Percentiles rank a stretch among this genome's conserved stretches.
phyloP scores from a whole-genome alignment of 2,329 filamentous ascomycete genomes.

The Botrytis elliptica region DNA sequence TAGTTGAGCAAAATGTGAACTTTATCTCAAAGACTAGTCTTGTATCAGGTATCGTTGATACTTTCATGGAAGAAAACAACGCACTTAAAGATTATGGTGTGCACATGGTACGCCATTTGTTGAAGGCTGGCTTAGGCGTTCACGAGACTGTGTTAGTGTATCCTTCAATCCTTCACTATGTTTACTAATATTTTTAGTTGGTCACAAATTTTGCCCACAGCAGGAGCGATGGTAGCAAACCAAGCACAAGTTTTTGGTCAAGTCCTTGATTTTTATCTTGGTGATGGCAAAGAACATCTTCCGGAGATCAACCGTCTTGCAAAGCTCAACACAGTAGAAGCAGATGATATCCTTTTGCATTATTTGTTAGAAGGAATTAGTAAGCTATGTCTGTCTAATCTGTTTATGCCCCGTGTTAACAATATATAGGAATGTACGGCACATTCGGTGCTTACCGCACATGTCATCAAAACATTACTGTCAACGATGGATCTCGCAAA shows the following conservation, averaged over 20 bases:
- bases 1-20: constrained; percentile 65
- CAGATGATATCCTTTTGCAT: constrained; percentile 61
- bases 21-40: constrained; percentile 32
- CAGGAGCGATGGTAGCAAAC: constrained; percentile 65
- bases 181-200: constrained; percentile 20
- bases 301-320: constrained; percentile 60
- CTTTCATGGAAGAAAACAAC: constrained; percentile 47
- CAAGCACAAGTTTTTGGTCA: constrained; percentile 71
- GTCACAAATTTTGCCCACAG: constrained; percentile 66
- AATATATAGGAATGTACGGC: constrained; percentile 50
- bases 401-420: not conserved
- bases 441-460: constrained; percentile 59
- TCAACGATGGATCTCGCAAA: constrained; percentile 16
- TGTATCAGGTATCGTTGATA: constrained; percentile 22
- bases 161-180: constrained; percentile 52
- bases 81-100: constrained; percentile 54
- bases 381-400: not conserved
- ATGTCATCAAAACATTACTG: constrained; percentile 19
- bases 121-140: constrained; percentile 59
- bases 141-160: constrained; percentile 49
- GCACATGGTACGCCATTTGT: constrained; percentile 61
- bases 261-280: constrained; percentile 68
- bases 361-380: constrained; percentile 61
- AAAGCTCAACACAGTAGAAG: constrained; percentile 51
- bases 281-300: constrained; percentile 54